Conservation (phyloP, 768 basidiomycete species). For the Rhizopogon vinicolor region DNA sequence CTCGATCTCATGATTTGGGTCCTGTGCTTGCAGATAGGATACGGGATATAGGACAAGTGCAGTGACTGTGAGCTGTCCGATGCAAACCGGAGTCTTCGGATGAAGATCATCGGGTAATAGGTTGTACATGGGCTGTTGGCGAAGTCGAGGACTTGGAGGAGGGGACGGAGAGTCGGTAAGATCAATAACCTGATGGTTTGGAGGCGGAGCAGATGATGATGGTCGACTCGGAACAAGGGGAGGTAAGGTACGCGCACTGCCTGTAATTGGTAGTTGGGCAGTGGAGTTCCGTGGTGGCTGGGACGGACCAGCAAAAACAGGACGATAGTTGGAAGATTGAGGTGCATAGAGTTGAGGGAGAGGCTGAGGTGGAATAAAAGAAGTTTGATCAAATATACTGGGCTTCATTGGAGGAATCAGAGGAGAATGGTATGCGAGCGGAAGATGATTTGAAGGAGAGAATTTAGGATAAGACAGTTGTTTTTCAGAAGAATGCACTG, state of each 20-base stretch:
- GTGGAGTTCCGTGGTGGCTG: slow-evolving; percentile 27
- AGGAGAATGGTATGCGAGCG: slow-evolving; percentile 11
- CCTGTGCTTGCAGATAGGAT: slow-evolving; percentile 52
- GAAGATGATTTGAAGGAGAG: slow-evolving; percentile 8
- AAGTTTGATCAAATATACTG: slow-evolving; percentile 1
- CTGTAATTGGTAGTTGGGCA: slow-evolving; percentile 23
- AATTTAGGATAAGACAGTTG: slow-evolving; percentile 12
- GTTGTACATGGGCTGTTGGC: slow-evolving; percentile 18
- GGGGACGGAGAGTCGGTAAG: slow-evolving; percentile 61
- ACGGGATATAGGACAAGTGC: slow-evolving; percentile 85
- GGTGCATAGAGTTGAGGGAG: slow-evolving; percentile 10
- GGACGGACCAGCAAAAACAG: slow-evolving; percentile 47
- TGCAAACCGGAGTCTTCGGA: slow-evolving; percentile 83
- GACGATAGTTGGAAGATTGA: slow-evolving; percentile 35
- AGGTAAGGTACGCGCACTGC: slow-evolving; percentile 18
- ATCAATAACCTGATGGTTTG: slow-evolving; percentile 63
- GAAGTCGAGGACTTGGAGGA: slow-evolving; percentile 35
- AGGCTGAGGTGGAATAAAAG: slow-evolving; percentile 11
- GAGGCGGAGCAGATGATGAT: slow-evolving; percentile 18
- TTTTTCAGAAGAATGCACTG: slow-evolving; percentile 17
- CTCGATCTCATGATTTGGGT: slow-evolving; percentile 43
- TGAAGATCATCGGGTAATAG: slow-evolving; percentile 54
- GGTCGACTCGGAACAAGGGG: slow-evolving; percentile 14
- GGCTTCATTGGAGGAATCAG: slow-evolving; percentile 9
- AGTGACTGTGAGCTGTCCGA: slow-evolving; percentile 78